These are phyloP conservation scores for Paecilomyces dactylethromorphus DNA, from an alignment of 2,329 filamentous ascomycete species.

Conservation along the genomic window DNA sequence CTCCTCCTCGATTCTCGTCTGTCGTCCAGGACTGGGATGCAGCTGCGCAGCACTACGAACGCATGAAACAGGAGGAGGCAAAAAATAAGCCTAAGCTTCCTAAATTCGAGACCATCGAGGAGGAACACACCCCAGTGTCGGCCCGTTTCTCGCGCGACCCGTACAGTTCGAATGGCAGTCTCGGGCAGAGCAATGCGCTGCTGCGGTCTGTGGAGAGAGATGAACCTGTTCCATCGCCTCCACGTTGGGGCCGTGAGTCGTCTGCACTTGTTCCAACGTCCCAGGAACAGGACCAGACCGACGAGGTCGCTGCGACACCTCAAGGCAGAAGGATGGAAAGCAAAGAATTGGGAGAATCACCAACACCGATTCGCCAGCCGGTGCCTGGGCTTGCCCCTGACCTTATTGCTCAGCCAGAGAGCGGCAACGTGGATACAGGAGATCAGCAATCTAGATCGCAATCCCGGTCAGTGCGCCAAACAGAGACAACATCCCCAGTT, in stretches of 20 bases:
- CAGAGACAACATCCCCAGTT: not conserved
- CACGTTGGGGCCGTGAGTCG: slow-evolving; percentile 3
- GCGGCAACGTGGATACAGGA: not conserved
- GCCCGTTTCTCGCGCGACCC: not conserved
- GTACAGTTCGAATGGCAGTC: not conserved
- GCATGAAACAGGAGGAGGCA: slow-evolving; percentile 8
- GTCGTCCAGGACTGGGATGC: slow-evolving; percentile 30
- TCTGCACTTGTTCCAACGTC: slow-evolving; percentile 1
- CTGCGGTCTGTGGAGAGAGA: slow-evolving; percentile 20
- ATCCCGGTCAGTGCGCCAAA: not conserved
- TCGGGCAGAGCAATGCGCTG: slow-evolving; percentile 15
- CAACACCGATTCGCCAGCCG: not conserved
- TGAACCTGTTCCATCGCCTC: slow-evolving; percentile 11
- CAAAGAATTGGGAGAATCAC: not conserved
- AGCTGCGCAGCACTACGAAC: slow-evolving; percentile 14
- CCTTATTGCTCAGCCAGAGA: not conserved
- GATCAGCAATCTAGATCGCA: not conserved
- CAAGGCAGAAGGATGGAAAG: not conserved
- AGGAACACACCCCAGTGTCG: slow-evolving; percentile 6
- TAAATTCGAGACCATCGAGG: slow-evolving; percentile 13
- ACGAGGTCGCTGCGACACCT: slow-evolving; percentile 4
- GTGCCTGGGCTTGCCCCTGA: not conserved
- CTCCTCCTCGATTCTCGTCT: slow-evolving; percentile 24
- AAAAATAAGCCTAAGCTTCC: slow-evolving; percentile 4
- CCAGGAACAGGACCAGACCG: not conserved